Evolutionary conservation across 192 early-diverging fungal genomes (phyloP), one percentile per base, ranked within the genome.

Genomic region (Coemansia sp.): DNA sequence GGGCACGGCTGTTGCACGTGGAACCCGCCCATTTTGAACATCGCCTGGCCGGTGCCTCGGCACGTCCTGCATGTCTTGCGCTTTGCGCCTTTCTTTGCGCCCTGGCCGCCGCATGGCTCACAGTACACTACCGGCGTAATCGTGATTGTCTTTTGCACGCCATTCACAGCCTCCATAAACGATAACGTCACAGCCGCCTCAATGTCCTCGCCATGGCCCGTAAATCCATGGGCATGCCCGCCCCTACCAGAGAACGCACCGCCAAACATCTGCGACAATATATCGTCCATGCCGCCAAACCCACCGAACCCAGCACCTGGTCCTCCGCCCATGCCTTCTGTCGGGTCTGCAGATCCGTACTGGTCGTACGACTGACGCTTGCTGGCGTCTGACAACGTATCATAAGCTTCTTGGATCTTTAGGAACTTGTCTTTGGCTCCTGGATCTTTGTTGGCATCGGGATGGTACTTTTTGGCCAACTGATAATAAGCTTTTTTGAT

Each of bases 401-500:
- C 94, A 69, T 99, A 99, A 0, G 97, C 95, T 65, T 95, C 90
- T 69, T 99, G 95, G 66, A 99, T 91, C 79, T 99, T 92, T 9
- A 97, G 82, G 82, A 99, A 99, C 82, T 93, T 94, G 72, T 99
- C 97, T 61, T 95, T 92, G 26, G 97, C 92, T 7, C 83, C 84
- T 31, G 88, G 79, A 31, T 90, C 91, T 69, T 98, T 97, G 87
- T 95, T 98, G 15, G 97, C 96, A 65, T 99, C 97, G 1, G 97
- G 97, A 71, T 99, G 97, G 80, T 90, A 98, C 75, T 97, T 87
- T 74, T 97, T 96, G 20, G 97, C 97, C 55, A 98, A 85, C 48
- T 87, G 81, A 79, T 99, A 99, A 83, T 99, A 99, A 10, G 94
- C 92, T 80, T 96, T 94, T 74, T 99, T 99, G 75, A 99, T 96